These are phyloP conservation scores for Kurtzmaniella fragi DNA, from an alignment of 805 yeast genomes.

Conservation along the genomic window DNA sequence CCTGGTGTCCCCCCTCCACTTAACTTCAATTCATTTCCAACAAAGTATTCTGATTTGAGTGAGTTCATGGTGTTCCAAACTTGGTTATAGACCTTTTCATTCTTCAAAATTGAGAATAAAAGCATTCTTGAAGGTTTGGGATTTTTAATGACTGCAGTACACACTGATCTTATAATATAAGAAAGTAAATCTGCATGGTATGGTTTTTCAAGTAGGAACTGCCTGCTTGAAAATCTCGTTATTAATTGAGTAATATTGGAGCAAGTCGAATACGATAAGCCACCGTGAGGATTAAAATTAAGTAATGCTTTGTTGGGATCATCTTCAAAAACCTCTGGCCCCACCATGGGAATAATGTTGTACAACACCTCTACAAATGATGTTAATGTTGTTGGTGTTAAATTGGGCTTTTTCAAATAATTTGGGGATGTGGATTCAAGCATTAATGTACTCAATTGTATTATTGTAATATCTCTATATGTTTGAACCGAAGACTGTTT, in stretches of 20 bases:
- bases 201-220: slow-evolving; percentile 32
- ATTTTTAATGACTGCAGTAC: slow-evolving; percentile 46
- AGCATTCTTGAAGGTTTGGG: slow-evolving; percentile 52
- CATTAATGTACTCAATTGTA: slow-evolving; percentile 45
- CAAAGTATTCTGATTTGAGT: slow-evolving; percentile 18
- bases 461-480: slow-evolving; percentile 53
- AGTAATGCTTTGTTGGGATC: slow-evolving; percentile 19
- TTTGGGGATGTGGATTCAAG: slow-evolving; percentile 7
- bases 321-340: slow-evolving; percentile 20
- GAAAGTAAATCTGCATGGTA: slow-evolving; percentile 55
- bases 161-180: slow-evolving; percentile 50
- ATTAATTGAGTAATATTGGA: slow-evolving; percentile 40
- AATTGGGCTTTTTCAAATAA: too few relatives aligned
- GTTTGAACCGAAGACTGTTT: slow-evolving; percentile 10
- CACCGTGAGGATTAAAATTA: slow-evolving; percentile 33
- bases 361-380: slow-evolving; percentile 56
- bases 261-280: slow-evolving; percentile 49
- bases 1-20: slow-evolving; percentile 2
- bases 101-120: slow-evolving; percentile 44
- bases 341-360: slow-evolving; percentile 46
- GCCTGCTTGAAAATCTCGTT: slow-evolving; percentile 28
- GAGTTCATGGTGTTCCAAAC: slow-evolving; percentile 29
- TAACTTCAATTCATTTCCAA: slow-evolving; percentile 14
- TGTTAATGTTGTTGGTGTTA: slow-evolving; percentile 16
- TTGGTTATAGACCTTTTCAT: slow-evolving; percentile 32